These are phyloP conservation scores for Chalara sp. DNA, from an alignment of 2,329 filamentous ascomycete species.

Conservation along the genomic window DNA sequence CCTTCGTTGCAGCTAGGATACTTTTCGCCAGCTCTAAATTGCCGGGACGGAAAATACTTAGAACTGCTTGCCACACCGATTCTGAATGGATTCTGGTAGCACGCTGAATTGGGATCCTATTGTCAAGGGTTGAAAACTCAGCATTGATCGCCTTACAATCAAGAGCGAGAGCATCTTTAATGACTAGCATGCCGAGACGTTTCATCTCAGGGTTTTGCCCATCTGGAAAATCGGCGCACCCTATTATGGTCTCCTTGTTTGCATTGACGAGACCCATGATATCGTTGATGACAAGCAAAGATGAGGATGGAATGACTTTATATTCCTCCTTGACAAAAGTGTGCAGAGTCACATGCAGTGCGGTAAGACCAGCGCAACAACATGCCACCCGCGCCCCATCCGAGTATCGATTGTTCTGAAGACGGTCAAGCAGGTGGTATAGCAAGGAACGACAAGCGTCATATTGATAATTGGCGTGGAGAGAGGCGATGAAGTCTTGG, in stretches of 20 bases:
- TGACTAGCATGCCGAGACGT: constrained; percentile 53
- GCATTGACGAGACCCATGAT: constrained; percentile 59
- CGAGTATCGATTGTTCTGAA: constrained; percentile 49
- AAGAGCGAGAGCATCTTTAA: constrained; percentile 59
- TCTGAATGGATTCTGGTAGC: constrained; percentile 64
- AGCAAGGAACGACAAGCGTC: constrained; percentile 76
- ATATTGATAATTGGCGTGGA: constrained; percentile 68
- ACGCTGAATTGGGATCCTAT: constrained; percentile 54
- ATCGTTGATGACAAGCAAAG: constrained; percentile 56
- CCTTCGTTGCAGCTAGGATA: constrained; percentile 52
- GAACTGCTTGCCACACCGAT: constrained; percentile 71
- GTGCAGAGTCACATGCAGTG: constrained; percentile 48
- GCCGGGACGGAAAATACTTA: constrained; percentile 59
- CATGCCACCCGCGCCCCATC: constrained; percentile 53
- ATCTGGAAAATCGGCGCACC: constrained; percentile 41
- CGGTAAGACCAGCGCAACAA: constrained; percentile 56
- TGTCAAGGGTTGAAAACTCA: constrained; percentile 61
- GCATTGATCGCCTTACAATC: constrained; percentile 65
- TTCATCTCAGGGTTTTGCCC: constrained; percentile 40
- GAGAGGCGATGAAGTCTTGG: constrained; percentile 66
- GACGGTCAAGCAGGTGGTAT: constrained; percentile 63
- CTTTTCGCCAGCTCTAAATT: constrained; percentile 68
- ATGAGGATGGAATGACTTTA: constrained; percentile 41
- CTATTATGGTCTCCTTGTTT: constrained; percentile 53
- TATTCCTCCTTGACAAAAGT: constrained; percentile 48